Evolutionary conservation across 345 rosid species (phyloP), one percentile per base, ranked within the genome.

Genomic region (Chamaenerion angustifolium): DNA sequence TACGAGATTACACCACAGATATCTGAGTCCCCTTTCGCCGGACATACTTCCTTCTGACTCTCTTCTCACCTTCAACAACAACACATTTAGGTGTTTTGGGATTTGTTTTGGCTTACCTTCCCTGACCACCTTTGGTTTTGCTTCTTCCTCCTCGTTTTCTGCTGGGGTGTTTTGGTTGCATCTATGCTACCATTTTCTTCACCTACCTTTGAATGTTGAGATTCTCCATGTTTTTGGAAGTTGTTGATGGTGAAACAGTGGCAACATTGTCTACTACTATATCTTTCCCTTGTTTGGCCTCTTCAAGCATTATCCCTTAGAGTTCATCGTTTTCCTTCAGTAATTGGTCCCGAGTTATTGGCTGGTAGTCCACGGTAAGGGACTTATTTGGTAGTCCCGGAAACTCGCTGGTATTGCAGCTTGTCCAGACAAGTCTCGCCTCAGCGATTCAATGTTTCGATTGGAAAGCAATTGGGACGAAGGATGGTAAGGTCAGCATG

Each of bases 361-460:
- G 46, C 41, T 61, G 71, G 42, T 43, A 44, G 13, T 49, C 16
- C 31, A n/a, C 58, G 35, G 52, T 46, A 7, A 42, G 52, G 49
- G 62, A 46, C 65, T 82, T 79, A 4, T 66, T 77, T 47, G 90
- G 85, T n/a, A n/a, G n/a, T n/a, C n/a, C n/a, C n/a, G n/a, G n/a
- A n/a, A n/a, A n/a, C n/a, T n/a, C n/a, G n/a, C n/a, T n/a, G n/a
- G n/a, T n/a, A n/a, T n/a, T n/a, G n/a, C n/a, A n/a, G n/a, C n/a
- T n/a, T n/a, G n/a, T n/a, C n/a, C n/a, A n/a, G n/a, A n/a, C n/a
- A n/a, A n/a, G n/a, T n/a, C n/a, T n/a, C n/a, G n/a, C n/a, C n/a
- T n/a, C n/a, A n/a, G n/a, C n/a, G n/a, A n/a, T n/a, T n/a, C n/a
- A n/a, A n/a, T n/a, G n/a, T n/a, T n/a, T n/a, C n/a, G n/a, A n/a